phyloP scores from a whole-genome alignment of 2,329 filamentous ascomycete genomes.

The Emmonsiellopsis sp. region DNA sequence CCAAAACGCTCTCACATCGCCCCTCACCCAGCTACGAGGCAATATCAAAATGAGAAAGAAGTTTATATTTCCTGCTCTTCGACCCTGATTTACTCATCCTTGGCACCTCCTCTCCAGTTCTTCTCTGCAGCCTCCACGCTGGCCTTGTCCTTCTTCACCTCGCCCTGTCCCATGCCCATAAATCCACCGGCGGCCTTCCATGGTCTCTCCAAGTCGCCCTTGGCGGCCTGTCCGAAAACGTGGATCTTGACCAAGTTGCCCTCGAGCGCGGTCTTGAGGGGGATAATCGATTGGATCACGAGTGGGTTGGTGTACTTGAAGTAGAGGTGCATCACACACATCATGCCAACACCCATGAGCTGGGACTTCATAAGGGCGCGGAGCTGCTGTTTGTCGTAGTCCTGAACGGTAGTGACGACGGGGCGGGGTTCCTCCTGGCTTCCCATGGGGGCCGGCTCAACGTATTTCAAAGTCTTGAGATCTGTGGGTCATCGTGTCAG shows the following conservation, averaged over 20 bases:
- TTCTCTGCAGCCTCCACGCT: slow-evolving; percentile 45
- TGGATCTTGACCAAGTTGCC: slow-evolving; percentile 95
- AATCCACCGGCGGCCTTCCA: slow-evolving; percentile 83
- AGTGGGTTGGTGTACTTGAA: slow-evolving; percentile 99
- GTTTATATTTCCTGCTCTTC: no score
- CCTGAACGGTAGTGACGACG: slow-evolving; percentile 90
- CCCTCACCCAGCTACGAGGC: no score
- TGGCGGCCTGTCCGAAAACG: slow-evolving; percentile 74
- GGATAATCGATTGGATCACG: slow-evolving; percentile 96
- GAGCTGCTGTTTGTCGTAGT: slow-evolving; percentile 84
- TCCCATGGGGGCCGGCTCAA: slow-evolving; percentile 89
- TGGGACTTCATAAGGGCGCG: slow-evolving; percentile 79
- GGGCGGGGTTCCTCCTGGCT: slow-evolving; percentile 91
- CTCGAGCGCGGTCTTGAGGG: slow-evolving; percentile 91
- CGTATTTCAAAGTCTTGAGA: slow-evolving; percentile 95
- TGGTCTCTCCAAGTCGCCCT: slow-evolving; percentile 84
- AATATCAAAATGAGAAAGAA: no score
- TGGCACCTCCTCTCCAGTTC: slow-evolving; percentile 41
- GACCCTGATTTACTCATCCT: slow-evolving; percentile 34
- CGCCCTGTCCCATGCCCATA: slow-evolving; percentile 60
- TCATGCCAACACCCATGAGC: slow-evolving; percentile 95
- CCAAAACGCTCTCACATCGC: no score
- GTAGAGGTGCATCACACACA: slow-evolving; percentile 97
- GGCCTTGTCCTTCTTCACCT: slow-evolving; percentile 87
- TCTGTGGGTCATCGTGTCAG: slow-evolving; percentile 44